phyloP scores from a whole-genome alignment of 2,329 filamentous ascomycete species.

The Byssothecium circinans region DNA sequence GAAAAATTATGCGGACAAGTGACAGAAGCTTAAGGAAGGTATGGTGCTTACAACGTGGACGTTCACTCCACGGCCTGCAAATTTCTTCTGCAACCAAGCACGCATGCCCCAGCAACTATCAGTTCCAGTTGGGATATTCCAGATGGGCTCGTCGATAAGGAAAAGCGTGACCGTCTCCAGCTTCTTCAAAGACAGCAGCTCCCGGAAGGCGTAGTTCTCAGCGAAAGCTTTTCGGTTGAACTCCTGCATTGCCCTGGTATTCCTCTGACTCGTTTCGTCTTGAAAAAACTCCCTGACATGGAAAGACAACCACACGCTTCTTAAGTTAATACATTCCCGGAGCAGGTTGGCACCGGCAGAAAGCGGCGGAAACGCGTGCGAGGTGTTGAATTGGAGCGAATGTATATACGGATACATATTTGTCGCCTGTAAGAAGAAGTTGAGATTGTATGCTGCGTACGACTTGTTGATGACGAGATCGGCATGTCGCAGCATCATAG shows the following conservation, averaged over 20 bases:
- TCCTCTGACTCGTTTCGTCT: background rate
- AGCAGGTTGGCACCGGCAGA: slow-evolving; percentile 8
- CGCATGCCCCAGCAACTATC: background rate
- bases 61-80: background rate
- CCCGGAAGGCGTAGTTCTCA: slow-evolving; percentile 4
- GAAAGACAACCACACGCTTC: slow-evolving; percentile 5
- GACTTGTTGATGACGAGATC: slow-evolving; percentile 4
- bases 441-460: slow-evolving; percentile 5
- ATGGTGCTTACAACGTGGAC: background rate
- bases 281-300: background rate
- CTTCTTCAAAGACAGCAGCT: slow-evolving; percentile 6
- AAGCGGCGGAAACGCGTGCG: background rate
- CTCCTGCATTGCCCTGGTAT: background rate
- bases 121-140: background rate
- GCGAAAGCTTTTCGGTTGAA: slow-evolving; percentile 5
- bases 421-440: slow-evolving; percentile 7
- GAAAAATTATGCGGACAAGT: background rate
- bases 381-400: background rate
- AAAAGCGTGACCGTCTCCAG: slow-evolving; percentile 3
- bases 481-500: slow-evolving; percentile 6
- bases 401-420: slow-evolving; percentile 1
- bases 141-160: background rate
- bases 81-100: background rate
- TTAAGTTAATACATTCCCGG: slow-evolving; percentile 9
- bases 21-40: background rate